Evolutionary conservation across 176 grass and related monocot genomes (phyloP), one percentile per base, ranked within the genome.

Genomic region (Oryza meridionalis): DNA sequence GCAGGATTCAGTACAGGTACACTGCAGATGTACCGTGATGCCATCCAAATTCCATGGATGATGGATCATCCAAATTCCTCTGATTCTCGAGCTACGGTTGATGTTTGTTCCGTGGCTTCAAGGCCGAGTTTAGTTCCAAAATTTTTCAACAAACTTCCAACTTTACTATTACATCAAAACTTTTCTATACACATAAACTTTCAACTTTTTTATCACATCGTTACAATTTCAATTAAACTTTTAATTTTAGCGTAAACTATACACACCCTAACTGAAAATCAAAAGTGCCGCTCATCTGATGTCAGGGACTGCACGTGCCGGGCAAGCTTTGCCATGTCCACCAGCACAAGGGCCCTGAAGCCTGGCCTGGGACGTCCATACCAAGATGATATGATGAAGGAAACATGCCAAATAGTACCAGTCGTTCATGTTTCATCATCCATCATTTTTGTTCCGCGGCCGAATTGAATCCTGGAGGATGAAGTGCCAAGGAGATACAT

Each of bases 291-390:
- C 15, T 22, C 62, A 45, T 22, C 45, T 31, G 11, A 17, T 15
- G n/a, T 81, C 78, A 69, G 71, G 24, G 43, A 76, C 9, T 26
- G 13, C 71, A 75, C 77, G 45, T 81, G 45, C 70, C 33, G 15
- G 71, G 4, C 16, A 61, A 68, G 85, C 71, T 69, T 46, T 75
- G 62, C 17, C 59, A 38, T 45, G 16, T 80, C 70, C 42, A 49
- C 4, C 19, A 55, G 42, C 72, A 84, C 37, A 32, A 50, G 50
- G 55, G 53, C 53, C 26, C 55, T 33, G 24, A 37, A 67, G 67
- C 37, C 31, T 35, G n/a, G 67, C 37, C 31, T 35, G n/a, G 40
- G 63, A n/a, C 65, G 22, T 21, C 19, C 2, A 59, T 32, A 59
- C 12, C 14, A 33, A 25, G 40, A 38, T 59, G n/a, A 19, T 78